A percentile compares a stretch with the other conserved stretches of the same genome.
These are phyloP conservation scores for Didymella pomorum DNA, from an alignment of 2,329 filamentous ascomycete species.

Conservation along the genomic window DNA sequence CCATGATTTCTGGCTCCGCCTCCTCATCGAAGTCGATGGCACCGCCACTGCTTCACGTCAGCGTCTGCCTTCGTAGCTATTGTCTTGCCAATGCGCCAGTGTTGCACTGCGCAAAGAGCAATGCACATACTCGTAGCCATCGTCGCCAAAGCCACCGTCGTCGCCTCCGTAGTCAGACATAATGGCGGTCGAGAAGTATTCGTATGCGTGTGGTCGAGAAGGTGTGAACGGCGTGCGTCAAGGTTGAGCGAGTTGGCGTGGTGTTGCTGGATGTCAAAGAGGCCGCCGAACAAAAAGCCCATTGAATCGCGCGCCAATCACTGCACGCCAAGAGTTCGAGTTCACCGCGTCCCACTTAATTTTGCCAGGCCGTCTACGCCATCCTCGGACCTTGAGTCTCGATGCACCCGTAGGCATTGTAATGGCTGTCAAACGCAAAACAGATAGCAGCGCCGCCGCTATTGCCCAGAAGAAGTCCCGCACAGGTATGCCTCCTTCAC, in stretches of 20 bases:
- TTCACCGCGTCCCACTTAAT: constrained; percentile 17
- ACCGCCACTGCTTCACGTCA: constrained; percentile 50
- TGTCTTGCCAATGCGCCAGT: constrained; percentile 14
- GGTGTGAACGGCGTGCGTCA: constrained; percentile 6
- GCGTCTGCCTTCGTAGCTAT: constrained; percentile 9
- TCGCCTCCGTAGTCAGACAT: constrained; percentile 59
- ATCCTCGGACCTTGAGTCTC: constrained; percentile 7
- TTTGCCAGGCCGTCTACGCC: constrained; percentile 11
- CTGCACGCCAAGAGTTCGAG: constrained; percentile 31
- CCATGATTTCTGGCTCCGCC: constrained; percentile 70
- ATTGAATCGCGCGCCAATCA: constrained; percentile 27
- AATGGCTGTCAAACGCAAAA: constrained; percentile 45
- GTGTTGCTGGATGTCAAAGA: constrained; percentile 20
- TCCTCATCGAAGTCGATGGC: constrained; percentile 64
- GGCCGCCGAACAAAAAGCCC: constrained; percentile 28
- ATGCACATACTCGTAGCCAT: constrained; percentile 41
- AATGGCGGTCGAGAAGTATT: constrained; percentile 15
- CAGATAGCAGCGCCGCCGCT: constrained; percentile 10
- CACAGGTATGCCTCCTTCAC: constrained; percentile 28
- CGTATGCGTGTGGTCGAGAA: neutral
- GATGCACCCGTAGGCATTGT: constrained; percentile 8
- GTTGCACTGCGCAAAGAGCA: constrained; percentile 17
- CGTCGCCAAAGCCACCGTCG: constrained; percentile 45
- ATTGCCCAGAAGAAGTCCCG: constrained; percentile 37
- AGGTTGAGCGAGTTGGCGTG: constrained; percentile 5